Evolutionary conservation across 495 filamentous ascomycete species (phyloP), one percentile per base, ranked within the genome.

Genomic region (Cenococcum geophilum): DNA sequence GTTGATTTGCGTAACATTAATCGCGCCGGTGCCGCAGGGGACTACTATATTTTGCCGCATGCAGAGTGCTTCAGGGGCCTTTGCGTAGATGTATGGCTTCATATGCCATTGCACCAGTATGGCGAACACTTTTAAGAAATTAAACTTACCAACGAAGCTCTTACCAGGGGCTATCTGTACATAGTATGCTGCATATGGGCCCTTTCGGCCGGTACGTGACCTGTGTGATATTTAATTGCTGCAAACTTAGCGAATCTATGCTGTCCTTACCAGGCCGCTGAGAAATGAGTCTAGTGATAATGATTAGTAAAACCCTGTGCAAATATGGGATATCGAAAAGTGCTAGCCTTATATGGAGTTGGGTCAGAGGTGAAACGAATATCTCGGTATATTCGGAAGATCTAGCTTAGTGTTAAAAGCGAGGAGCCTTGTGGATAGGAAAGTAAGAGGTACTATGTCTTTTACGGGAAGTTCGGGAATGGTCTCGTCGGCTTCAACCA

Each of bases 321-420:
- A 20, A 6, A 56, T 12, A 56, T 34, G 8, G 16, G 49, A 52
- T 23, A 27, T 52, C n/a, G 21, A 16, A 52, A 23, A 52, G 37
- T 5, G 36, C 66, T 42, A 76, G 88, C 87, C 79, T 93, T 95
- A 73, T 96, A 96, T 0, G 90, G 90, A 1, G 89, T 91, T 35
- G 80, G 87, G 65, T 95, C 86, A 22, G 87, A 82, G 70, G 76
- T 85, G 70, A 92, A 92, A 20, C 88, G 77, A 22, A 91, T 79
- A 69, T 95, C 91, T 53, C 90, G 78, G 68, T 96, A 89, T 49
- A 96, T 92, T 45, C 91, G 83, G 66, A 92, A 93, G 23, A 91
- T 80, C 79, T 85, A 68, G 2, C 42, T 10, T 5, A 55, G 25
- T 16, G 18, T 53, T n/a, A 35, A 22, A 14, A 22, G 22, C 16